A percentile compares a stretch with the other conserved stretches of the same genome.
Evolutionary conservation across 2,329 filamentous ascomycete genomes (phyloP).

Genomic region (Cercospora zeina): DNA sequence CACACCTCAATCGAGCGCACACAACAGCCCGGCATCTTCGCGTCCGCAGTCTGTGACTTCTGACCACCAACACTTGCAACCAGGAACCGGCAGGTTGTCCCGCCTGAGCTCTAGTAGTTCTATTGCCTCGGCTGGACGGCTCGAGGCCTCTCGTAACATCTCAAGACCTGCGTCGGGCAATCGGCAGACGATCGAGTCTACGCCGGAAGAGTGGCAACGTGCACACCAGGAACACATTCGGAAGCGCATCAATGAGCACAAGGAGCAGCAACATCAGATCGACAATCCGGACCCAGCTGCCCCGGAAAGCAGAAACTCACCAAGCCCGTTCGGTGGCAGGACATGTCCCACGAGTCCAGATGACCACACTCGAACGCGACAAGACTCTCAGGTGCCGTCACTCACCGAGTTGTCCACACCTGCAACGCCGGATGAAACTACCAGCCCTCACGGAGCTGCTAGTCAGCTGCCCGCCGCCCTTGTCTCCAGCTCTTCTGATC

Average conservation of each 20-base stretch:
- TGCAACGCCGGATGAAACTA: conserved; percentile 40
- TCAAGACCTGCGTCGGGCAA: conserved; percentile 21
- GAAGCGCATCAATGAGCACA: conserved; percentile 40
- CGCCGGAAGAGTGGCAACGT: conserved; percentile 37
- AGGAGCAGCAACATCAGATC: conserved; percentile 36
- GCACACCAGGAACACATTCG: conserved; percentile 40
- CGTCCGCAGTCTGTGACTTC: conserved; percentile 28
- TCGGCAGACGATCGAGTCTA: conserved; percentile 36
- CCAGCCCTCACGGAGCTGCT: conserved; percentile 43
- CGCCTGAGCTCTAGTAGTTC: conserved; percentile 37
- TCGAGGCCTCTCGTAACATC: conserved; percentile 21
- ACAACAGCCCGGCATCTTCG: conserved; percentile 33
- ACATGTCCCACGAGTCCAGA: conserved; percentile 53
- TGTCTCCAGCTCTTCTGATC: conserved; percentile 52
- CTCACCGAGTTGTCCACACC: conserved; percentile 30
- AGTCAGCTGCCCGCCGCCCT: conserved; percentile 35
- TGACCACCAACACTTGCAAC: conserved; percentile 29
- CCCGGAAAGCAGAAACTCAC: conserved; percentile 8
- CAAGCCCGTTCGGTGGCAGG: conserved; percentile 38
- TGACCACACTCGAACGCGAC: conserved; percentile 29
- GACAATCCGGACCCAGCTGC: conserved; percentile 31
- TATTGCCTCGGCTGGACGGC: conserved; percentile 30
- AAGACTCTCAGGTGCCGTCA: conserved; percentile 31
- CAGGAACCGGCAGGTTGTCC: conserved; percentile 28
- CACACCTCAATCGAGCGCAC: conserved; percentile 23